A percentile compares a stretch with the other conserved stretches of the same genome.
Evolutionary conservation across 2,329 filamentous ascomycete species (phyloP).

Genomic region (Erysiphe pisi): DNA sequence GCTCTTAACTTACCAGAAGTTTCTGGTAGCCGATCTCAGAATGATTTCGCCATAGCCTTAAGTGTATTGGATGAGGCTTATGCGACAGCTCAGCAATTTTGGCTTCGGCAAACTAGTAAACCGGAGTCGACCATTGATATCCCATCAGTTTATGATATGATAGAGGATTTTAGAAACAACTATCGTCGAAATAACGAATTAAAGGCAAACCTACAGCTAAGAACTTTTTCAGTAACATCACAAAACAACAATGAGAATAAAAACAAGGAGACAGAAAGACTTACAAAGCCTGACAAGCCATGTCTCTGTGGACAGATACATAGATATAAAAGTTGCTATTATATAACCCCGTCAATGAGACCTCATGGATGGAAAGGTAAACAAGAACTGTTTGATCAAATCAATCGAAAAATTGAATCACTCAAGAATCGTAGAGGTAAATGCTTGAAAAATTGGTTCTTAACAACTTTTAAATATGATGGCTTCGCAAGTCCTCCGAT

Average conservation of each 20-base stretch:
- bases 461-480: conserved; percentile 19
- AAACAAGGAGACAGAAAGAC: no score
- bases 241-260: not conserved
- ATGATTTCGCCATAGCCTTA: not conserved
- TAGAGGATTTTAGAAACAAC: conserved; percentile 16
- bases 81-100: not conserved
- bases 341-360: not conserved
- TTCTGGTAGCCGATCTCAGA: not conserved
- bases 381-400: not conserved
- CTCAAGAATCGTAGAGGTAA: not conserved
- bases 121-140: not conserved
- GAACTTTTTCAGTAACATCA: not conserved
- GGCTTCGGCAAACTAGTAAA: not conserved
- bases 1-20: not conserved
- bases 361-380: not conserved
- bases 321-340: not conserved
- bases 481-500: not conserved
- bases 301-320: not conserved
- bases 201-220: not conserved
- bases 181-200: conserved; percentile 21
- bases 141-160: not conserved
- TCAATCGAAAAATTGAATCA: not conserved
- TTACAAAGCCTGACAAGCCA: not conserved
- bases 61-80: not conserved
- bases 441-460: conserved; percentile 15